Base-by-base conservation (phyloP, 140 eudicot species). In the Flaveria floridana region DNA sequence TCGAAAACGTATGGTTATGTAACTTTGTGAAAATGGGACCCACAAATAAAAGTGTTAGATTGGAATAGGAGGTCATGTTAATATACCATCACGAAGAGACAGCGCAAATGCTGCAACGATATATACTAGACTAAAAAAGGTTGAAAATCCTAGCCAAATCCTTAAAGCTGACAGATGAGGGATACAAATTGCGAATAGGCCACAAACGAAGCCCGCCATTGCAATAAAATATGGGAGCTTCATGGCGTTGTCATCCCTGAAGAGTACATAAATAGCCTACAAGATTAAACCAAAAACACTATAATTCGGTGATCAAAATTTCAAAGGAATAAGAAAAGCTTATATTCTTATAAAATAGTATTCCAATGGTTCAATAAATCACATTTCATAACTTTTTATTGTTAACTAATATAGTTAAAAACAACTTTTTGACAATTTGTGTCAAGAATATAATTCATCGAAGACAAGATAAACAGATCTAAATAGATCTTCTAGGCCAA, bases 151-250 rank as follows among this genome's bases (percentile, higher is more conserved):
- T 3, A 95, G 92, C 96, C 97, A 95, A 65, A 87, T 52, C 68
- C 92, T 50, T 41, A 95, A 81, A 62, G 96, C 96, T 3, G 99
- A 91, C 73, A 95, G 76, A 82, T 91, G 91, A 8, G 99, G 99
- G 15, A 86, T 79, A 12, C 87, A 82, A 74, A 95, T 85, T 66
- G 99, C 99, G 72, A 95, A 95, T 2, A 95, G 41, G 37, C 69
- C 88, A 76, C 99, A 95, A 15, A 83, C 90, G 18, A 91, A 51
- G 21, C 99, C 99, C 7, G 97, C 87, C 4, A 95, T 80, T 41
- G 79, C 85, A 59, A 95, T 91, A 61, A 81, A 91, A 76, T 91
- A 81, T 28, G 97, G 95, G 62, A 95, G 97, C 84, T 91, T 91
- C 95, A 95, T 75, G 7, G 19, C 5, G 21, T 82, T 71, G 37